phyloP scores from a whole-genome alignment of 805 yeast genomes.

The Zygotorulaspora chibaensis region DNA sequence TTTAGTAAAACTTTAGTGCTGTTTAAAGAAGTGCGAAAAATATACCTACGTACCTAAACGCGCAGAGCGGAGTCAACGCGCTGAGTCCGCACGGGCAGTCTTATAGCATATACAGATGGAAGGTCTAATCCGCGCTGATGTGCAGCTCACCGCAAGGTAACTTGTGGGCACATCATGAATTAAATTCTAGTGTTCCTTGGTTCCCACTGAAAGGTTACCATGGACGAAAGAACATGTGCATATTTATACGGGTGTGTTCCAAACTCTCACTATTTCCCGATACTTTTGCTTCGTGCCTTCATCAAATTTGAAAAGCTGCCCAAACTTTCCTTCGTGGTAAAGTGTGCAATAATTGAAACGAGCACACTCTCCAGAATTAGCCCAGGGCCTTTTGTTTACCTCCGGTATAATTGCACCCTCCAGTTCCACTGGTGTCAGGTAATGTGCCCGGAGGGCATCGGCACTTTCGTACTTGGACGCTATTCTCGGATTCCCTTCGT shows the following conservation, averaged over 20 bases:
- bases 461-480: slow-evolving; percentile 4
- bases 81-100: too few species aligned
- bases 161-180: too few species aligned
- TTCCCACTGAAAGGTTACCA: too few species aligned
- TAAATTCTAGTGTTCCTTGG: too few species aligned
- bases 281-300: slow-evolving; percentile 3
- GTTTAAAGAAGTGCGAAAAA: too few species aligned
- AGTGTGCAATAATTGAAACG: slow-evolving; percentile 4
- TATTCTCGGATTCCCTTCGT: slow-evolving; percentile 1
- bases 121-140: too few species aligned
- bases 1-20: too few species aligned
- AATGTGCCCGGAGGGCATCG: slow-evolving; percentile 6
- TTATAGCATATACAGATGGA: too few species aligned
- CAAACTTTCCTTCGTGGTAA: slow-evolving; percentile 2
- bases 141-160: too few species aligned
- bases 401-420: slow-evolving; percentile 15
- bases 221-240: too few species aligned
- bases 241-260: slow-evolving; percentile 3
- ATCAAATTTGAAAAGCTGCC: slow-evolving; percentile 8
- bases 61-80: too few species aligned
- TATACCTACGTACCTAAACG: too few species aligned
- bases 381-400: slow-evolving; percentile 4
- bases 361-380: slow-evolving; percentile 9
- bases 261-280: slow-evolving; percentile 5
- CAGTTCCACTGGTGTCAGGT: slow-evolving; percentile 9